Percentiles rank a stretch among this genome's conserved stretches.
Conservation (phyloP, 139 green algal genomes). For the Micractinium sp. region DNA sequence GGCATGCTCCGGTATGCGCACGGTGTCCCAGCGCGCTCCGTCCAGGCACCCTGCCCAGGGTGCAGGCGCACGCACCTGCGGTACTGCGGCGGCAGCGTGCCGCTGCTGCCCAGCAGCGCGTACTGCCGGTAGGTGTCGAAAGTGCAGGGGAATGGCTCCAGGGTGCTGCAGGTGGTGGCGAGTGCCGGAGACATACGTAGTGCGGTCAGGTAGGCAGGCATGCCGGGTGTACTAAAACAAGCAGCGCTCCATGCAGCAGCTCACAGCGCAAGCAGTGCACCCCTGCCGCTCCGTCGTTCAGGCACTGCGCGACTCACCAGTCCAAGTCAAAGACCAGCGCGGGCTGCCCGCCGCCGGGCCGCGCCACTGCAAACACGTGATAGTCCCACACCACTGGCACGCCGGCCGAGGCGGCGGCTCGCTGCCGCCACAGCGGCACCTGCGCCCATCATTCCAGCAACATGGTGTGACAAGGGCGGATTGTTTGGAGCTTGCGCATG, state of each 20-base stretch:
- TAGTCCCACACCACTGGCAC: constrained; percentile 44
- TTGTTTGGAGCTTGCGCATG: not conserved
- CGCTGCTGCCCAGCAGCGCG: constrained; percentile 10
- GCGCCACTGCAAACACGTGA: constrained; percentile 46
- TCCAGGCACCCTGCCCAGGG: not conserved
- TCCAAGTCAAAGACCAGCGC: constrained; percentile 54
- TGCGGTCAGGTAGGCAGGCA: not conserved
- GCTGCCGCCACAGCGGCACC: constrained; percentile 54
- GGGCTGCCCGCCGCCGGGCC: not conserved
- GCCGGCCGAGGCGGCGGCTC: not conserved
- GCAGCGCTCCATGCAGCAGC: not conserved
- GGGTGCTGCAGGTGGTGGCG: constrained; percentile 6
- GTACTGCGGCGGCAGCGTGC: constrained; percentile 6
- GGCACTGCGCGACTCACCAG: not conserved
- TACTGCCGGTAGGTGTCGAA: constrained; percentile 25
- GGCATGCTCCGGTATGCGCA: not conserved
- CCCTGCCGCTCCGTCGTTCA: not conserved
- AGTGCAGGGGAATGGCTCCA: constrained; percentile 52
- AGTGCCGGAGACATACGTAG: not conserved
- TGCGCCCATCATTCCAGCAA: not conserved
- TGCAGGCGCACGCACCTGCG: constrained; percentile 4
- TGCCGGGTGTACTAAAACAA: not conserved
- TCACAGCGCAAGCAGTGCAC: not conserved
- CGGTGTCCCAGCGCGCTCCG: not conserved
- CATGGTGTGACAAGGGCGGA: not conserved